These are phyloP conservation scores for Trypethelium eluteriae DNA, from an alignment of 495 filamentous ascomycete species.

Conservation along the genomic window DNA sequence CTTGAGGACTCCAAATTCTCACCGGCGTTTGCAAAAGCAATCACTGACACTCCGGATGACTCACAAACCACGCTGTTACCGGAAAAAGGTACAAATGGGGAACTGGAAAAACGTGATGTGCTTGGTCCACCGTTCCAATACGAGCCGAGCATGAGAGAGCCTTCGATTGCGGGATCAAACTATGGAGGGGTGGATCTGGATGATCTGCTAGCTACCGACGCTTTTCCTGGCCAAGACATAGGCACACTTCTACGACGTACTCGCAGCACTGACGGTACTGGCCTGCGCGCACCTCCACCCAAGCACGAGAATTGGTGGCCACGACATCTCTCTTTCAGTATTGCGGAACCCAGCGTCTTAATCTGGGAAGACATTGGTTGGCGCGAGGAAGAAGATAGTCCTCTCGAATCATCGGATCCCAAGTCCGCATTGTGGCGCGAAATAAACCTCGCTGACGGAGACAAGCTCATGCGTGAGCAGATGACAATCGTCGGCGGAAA, in stretches of 20 bases:
- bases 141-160: conserved; percentile 20
- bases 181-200: conserved; percentile 31
- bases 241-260: conserved; percentile 32
- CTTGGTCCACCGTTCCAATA: neutral
- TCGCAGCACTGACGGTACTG: conserved; percentile 38
- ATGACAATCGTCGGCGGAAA: conserved; percentile 44
- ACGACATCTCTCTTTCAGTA: conserved; percentile 77
- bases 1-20: neutral
- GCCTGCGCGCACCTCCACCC: conserved; percentile 31
- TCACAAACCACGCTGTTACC: conserved; percentile 15
- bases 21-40: conserved; percentile 20
- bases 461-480: conserved; percentile 49
- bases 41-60: conserved; percentile 24
- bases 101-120: conserved; percentile 13
- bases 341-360: conserved; percentile 82
- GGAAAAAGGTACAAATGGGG: conserved; percentile 1
- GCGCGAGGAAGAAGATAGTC: conserved; percentile 31
- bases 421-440: conserved; percentile 39
- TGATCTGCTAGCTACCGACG: conserved; percentile 26
- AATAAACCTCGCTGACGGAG: conserved; percentile 48
- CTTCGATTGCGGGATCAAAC: conserved; percentile 32
- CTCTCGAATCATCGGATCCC: conserved; percentile 23
- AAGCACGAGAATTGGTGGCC: conserved; percentile 57
- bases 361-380: conserved; percentile 51
- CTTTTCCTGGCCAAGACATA: conserved; percentile 24